These are phyloP conservation scores for Cicer cuneatum DNA, from an alignment of 306 rosid species.

Conservation along the genomic window DNA sequence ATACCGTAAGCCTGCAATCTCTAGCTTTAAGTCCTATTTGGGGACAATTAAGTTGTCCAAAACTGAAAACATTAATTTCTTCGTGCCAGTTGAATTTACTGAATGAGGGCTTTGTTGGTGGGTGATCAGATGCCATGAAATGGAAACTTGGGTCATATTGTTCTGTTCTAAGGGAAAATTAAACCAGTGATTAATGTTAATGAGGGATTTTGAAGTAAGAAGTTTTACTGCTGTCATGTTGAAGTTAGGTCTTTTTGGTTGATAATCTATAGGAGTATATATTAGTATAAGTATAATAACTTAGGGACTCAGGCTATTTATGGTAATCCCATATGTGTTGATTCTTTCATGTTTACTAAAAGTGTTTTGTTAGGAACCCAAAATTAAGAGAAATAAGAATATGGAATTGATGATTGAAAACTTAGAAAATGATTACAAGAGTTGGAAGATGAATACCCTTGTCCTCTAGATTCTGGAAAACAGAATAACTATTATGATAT, in stretches of 20 bases:
- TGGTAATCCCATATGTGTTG: not conserved
- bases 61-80: slow-evolving; percentile 14
- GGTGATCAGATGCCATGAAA: slow-evolving; percentile 9
- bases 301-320: not conserved
- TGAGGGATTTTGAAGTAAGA: not conserved
- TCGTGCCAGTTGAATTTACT: not conserved
- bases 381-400: too few relatives aligned
- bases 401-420: too few relatives aligned
- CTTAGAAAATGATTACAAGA: too few relatives aligned
- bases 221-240: not conserved
- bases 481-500: too few relatives aligned
- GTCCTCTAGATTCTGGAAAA: too few relatives aligned
- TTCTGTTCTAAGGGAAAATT: not conserved
- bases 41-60: slow-evolving; percentile 13
- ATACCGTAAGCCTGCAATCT: slow-evolving; percentile 62
- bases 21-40: not conserved
- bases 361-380: not conserved
- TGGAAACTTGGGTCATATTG: not conserved
- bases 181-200: not conserved
- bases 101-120: slow-evolving; percentile 8
- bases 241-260: not conserved
- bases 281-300: not conserved
- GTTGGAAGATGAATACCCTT: too few relatives aligned
- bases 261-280: not conserved
- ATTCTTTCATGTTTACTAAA: not conserved